phyloP scores from a whole-genome alignment of 768 basidiomycete genomes.

The Calvatia gigantea region DNA sequence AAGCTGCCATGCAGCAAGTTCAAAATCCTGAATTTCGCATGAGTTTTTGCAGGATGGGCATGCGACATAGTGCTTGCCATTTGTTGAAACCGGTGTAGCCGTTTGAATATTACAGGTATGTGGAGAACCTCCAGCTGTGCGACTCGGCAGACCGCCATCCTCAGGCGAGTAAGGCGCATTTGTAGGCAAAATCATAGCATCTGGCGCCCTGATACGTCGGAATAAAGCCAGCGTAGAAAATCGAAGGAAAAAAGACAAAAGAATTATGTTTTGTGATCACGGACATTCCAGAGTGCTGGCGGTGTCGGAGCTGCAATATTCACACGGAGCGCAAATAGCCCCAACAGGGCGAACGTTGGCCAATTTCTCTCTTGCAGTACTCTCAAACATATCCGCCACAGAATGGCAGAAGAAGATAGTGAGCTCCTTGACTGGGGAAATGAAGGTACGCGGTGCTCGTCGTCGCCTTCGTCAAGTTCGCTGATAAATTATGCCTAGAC shows the following conservation, averaged over 20 bases:
- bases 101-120: conserved; percentile 75
- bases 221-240: conserved; percentile 34
- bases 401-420: conserved; percentile 64
- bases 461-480: conserved; percentile 17
- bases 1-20: conserved; percentile 93
- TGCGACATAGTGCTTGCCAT: conserved; percentile 53
- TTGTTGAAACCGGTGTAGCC: conserved; percentile 79
- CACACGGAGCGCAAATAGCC: conserved; percentile 21
- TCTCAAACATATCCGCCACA: conserved; percentile 17
- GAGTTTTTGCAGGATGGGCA: background rate
- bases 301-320: conserved; percentile 20
- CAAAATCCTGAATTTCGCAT: conserved; percentile 71
- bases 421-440: conserved; percentile 71
- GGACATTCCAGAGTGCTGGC: conserved; percentile 4
- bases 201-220: conserved; percentile 31
- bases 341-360: conserved; percentile 4
- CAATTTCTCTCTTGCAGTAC: conserved; percentile 15
- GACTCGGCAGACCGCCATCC: conserved; percentile 29
- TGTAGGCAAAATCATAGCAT: conserved; percentile 37
- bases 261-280: conserved; percentile 2
- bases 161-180: conserved; percentile 35
- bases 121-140: conserved; percentile 7
- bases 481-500: conserved; percentile 49
- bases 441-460: conserved; percentile 38
- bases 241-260: background rate